phyloP scores from a whole-genome alignment of 257 asterid genomes.

The Coffea eugenioides region DNA sequence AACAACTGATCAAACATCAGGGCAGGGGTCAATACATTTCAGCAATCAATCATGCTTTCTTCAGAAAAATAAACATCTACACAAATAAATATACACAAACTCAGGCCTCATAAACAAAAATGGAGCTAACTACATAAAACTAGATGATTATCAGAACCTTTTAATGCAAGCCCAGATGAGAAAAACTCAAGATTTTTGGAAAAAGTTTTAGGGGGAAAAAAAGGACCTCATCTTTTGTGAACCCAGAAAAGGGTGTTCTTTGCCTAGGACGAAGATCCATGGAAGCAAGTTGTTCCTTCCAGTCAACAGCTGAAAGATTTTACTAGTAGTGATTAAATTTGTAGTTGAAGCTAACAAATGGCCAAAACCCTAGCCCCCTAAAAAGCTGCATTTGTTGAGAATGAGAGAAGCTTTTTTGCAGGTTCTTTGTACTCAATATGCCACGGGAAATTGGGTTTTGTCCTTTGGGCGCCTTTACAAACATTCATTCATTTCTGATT shows the following conservation, averaged over 20 bases:
- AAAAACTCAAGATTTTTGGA: not conserved
- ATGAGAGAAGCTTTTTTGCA: too few relatives aligned
- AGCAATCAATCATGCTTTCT: too few relatives aligned
- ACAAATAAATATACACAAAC: not conserved
- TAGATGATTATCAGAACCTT: not conserved
- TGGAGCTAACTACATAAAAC: not conserved
- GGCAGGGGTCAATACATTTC: not conserved
- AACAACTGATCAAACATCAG: not conserved
- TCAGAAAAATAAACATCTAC: not conserved
- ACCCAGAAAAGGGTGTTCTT: conserved; percentile 51
- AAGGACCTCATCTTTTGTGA: conserved; percentile 64
- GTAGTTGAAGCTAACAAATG: not conserved
- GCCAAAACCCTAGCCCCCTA: conserved; percentile 18
- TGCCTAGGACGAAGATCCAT: conserved; percentile 79
- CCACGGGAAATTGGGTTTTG: too few relatives aligned
- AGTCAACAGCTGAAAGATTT: not conserved
- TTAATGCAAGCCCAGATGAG: not conserved
- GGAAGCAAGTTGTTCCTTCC: not conserved
- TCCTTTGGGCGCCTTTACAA: too few relatives aligned
- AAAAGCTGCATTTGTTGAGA: too few relatives aligned
- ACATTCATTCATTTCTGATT: too few relatives aligned
- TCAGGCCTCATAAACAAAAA: too few relatives aligned
- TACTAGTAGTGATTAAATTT: not conserved
- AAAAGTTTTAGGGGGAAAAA: not conserved
- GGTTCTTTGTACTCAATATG: too few relatives aligned